Percentiles rank a stretch among this genome's conserved stretches.
Evolutionary conservation across 345 rosid genomes (phyloP).

Genomic region (Chamaenerion angustifolium): DNA sequence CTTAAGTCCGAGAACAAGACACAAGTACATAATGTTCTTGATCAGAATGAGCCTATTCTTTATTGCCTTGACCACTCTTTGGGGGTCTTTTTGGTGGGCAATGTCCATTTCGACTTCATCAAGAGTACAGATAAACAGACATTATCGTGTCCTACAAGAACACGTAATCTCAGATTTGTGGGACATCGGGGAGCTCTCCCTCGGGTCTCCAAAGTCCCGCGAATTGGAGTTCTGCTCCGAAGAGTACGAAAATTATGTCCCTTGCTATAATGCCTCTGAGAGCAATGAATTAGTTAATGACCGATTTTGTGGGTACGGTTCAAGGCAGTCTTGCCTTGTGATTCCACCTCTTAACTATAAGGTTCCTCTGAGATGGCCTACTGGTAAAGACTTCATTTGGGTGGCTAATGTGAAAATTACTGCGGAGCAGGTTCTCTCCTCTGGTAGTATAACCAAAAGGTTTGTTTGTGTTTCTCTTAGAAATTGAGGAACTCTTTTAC

Average conservation of each 20-base stretch:
- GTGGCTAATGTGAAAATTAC: slow-evolving; percentile 72
- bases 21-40: slow-evolving; percentile 36
- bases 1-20: slow-evolving; percentile 46
- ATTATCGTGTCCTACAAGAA: slow-evolving; percentile 77
- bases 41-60: slow-evolving; percentile 63
- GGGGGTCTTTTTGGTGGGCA: slow-evolving; percentile 94
- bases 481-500: neutral
- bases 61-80: slow-evolving; percentile 51
- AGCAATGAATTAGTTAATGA: slow-evolving; percentile 42
- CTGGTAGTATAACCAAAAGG: slow-evolving; percentile 96
- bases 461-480: slow-evolving; percentile 8
- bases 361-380: slow-evolving; percentile 95
- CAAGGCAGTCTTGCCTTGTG: slow-evolving; percentile 46
- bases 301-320: slow-evolving; percentile 46
- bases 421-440: slow-evolving; percentile 84
- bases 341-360: slow-evolving; percentile 64
- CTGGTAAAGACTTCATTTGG: slow-evolving; percentile 93
- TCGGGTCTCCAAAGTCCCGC: slow-evolving; percentile 54
- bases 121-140: slow-evolving; percentile 58
- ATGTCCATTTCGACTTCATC: slow-evolving; percentile 57
- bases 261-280: slow-evolving; percentile 62
- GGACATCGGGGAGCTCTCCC: slow-evolving; percentile 86
- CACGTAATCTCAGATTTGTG: slow-evolving; percentile 76
- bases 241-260: slow-evolving; percentile 64
- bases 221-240: slow-evolving; percentile 62